Conservation (phyloP, 257 asterid species). For the Solanum gracilifrons region DNA sequence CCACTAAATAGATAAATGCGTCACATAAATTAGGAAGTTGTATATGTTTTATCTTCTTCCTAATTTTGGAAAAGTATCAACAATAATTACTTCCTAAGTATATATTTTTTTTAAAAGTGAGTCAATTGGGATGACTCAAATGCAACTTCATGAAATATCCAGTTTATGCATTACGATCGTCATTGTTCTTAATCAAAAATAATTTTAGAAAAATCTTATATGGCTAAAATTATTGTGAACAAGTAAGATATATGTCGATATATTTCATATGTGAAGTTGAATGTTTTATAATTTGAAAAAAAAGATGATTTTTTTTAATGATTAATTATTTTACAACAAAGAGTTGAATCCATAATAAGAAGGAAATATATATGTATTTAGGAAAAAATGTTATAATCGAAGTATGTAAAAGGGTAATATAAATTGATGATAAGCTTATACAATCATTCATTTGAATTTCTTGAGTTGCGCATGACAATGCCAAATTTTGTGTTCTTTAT, state of each 20-base stretch:
- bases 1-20: too few relatives aligned
- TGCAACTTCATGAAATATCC: too few relatives aligned
- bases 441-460: background rate
- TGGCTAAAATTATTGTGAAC: background rate
- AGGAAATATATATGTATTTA: background rate
- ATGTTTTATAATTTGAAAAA: background rate
- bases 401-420: background rate
- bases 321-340: too few relatives aligned
- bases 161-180: background rate
- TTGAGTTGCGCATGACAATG: background rate
- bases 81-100: too few relatives aligned
- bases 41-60: too few relatives aligned
- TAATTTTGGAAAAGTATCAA: too few relatives aligned
- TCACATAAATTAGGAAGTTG: too few relatives aligned
- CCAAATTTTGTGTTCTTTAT: background rate
- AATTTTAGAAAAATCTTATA: background rate
- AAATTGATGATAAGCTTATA: background rate
- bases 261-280: background rate
- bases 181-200: background rate
- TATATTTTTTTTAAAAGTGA: too few relatives aligned
- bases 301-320: background rate
- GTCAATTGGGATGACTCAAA: too few relatives aligned
- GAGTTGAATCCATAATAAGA: background rate
- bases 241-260: background rate
- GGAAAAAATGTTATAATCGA: background rate